Conservation (phyloP, 2,329 filamentous ascomycete species). For the Nemania sp. region DNA sequence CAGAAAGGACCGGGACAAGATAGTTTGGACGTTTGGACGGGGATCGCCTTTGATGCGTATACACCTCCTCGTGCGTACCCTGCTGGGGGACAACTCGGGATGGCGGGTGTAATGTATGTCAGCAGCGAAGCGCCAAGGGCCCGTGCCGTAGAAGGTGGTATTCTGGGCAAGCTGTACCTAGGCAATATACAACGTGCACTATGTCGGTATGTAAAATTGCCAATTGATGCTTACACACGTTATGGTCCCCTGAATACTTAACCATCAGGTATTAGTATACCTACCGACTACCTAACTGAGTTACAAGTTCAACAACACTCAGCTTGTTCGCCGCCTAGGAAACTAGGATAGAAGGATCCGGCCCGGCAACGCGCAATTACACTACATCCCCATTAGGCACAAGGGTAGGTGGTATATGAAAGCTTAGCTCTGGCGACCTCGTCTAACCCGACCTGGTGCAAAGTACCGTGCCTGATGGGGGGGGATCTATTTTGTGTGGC, state of each 20-base stretch:
- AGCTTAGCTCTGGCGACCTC: not conserved
- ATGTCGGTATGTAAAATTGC: not conserved
- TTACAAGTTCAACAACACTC: no score
- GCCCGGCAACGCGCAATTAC: not conserved
- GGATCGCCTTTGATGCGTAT: slow-evolving; percentile 4
- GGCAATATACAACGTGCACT: no score
- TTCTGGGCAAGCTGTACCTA: no score
- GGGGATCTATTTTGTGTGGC: no score
- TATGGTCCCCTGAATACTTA: not conserved
- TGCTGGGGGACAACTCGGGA: no score
- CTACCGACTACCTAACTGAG: no score
- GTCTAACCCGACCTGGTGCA: no score
- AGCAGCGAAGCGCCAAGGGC: slow-evolving; percentile 12
- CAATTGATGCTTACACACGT: not conserved
- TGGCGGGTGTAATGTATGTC: not conserved
- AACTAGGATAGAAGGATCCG: not conserved
- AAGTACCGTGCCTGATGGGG: no score
- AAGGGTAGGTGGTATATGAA: not conserved
- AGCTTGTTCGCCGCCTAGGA: not conserved
- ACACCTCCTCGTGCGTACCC: not conserved
- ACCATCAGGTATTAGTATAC: not conserved
- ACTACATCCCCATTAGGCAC: not conserved
- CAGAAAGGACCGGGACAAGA: not conserved
- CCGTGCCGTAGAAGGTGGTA: not conserved
- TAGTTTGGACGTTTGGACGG: slow-evolving; percentile 3